Evolutionary conservation across 1,284 basidiomycete genomes (phyloP).

Genomic region (Irpex lacteus): DNA sequence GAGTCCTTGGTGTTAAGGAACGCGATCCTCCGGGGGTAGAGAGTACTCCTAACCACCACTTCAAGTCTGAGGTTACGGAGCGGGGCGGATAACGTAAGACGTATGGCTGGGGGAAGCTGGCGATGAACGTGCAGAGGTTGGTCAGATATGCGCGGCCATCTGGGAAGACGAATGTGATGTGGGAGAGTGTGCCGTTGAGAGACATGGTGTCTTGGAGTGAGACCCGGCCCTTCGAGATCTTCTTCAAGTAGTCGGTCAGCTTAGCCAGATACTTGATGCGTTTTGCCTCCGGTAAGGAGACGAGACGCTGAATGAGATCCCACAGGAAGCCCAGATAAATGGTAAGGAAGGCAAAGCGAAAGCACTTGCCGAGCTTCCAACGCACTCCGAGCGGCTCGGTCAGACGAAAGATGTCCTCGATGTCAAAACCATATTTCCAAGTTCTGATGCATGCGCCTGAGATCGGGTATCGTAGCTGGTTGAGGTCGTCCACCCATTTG

Average conservation of each 20-base stretch:
- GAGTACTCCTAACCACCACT: slow-evolving; percentile 32
- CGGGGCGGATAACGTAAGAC: slow-evolving; percentile 15
- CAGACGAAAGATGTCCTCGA: slow-evolving; percentile 19
- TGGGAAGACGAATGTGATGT: slow-evolving; percentile 30
- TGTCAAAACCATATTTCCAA: slow-evolving; percentile 11
- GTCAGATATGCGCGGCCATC: neutral
- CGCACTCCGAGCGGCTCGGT: slow-evolving; percentile 19
- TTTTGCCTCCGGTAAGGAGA: slow-evolving; percentile 7
- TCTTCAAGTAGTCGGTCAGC: slow-evolving; percentile 6
- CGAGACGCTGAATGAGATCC: slow-evolving; percentile 6
- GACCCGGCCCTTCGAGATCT: slow-evolving; percentile 20
- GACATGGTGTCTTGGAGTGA: slow-evolving; percentile 21
- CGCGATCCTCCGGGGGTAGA: slow-evolving; percentile 3
- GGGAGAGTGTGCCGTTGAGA: slow-evolving; percentile 31
- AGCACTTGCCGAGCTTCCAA: slow-evolving; percentile 18
- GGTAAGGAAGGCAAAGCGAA: slow-evolving; percentile 9
- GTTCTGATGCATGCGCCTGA: slow-evolving; percentile 19
- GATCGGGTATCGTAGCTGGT: neutral
- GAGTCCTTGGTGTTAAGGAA: slow-evolving; percentile 14
- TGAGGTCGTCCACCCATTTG: neutral
- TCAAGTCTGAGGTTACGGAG: slow-evolving; percentile 25
- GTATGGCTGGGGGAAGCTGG: slow-evolving; percentile 16
- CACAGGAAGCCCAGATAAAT: slow-evolving; percentile 18
- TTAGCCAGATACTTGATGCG: slow-evolving; percentile 1
- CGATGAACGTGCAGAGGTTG: neutral